Evolutionary conservation across 2,329 filamentous ascomycete species (phyloP), one percentile per base, ranked within the genome.

Genomic region (Talaromyces sp.): DNA sequence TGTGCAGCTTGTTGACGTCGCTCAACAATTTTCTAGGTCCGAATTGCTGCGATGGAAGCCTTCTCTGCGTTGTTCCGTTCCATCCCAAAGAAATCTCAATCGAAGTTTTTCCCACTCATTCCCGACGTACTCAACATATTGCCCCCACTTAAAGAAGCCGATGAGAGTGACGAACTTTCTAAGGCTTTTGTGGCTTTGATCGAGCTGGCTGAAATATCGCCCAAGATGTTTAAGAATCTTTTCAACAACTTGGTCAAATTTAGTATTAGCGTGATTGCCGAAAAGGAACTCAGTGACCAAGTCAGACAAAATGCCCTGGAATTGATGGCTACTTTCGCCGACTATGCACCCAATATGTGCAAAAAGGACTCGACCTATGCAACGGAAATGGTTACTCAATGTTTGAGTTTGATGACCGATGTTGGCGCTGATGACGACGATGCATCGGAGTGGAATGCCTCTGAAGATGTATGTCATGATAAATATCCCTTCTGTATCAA

Each of bases 311-410:
- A 97, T 72, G 92, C 93, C 0, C 82, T 99, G 48, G 94, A 99
- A 75, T 84, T 99, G 59, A 96, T 99, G 91, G 92, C 92, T 27
- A 99, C 94, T 0, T 99, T 99, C 74, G 92, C 93, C 65, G 94
- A 99, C 72, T 94, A 93, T 69, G 90, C 91, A 0, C 92, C 94
- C 4, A 88, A 89, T 41, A 93, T 97, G 87, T 97, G 94, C 81
- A 91, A 89, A 72, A 97, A 96, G 74, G 93, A 99, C 71, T 77
- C 87, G n/a, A 88, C 87, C 11, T 99, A 95, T 77, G 94, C 92
- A 2, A 88, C 85, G 62, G 92, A 97, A 65, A 99, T 99, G 94
- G 95, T 99, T 65, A 97, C 92, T 0, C 94, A 99, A 75, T 99
- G 94, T 74, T 80, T 99, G 66, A 97, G 93, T 67, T 79, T 99